Conservation (phyloP, 1,284 basidiomycete genomes). For the Cutaneotrichosporon sp. region DNA sequence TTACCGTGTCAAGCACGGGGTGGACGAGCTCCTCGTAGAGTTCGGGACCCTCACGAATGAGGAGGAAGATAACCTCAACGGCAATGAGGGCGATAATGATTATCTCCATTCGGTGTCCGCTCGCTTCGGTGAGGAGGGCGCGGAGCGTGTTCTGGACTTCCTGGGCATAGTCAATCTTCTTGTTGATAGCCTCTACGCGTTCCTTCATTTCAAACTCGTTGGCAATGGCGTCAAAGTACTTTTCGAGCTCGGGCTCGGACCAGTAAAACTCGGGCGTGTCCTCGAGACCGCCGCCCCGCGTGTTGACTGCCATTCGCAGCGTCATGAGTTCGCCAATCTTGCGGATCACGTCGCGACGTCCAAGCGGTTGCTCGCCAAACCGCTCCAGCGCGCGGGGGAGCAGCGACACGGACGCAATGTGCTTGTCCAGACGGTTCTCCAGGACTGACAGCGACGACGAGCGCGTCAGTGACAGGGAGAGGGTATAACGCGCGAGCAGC, state of each 20-base stretch:
- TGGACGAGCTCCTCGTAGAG: conserved; percentile 17
- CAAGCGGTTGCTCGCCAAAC: conserved; percentile 74
- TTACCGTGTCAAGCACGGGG: conserved; percentile 9
- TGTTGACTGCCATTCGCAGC: conserved; percentile 78
- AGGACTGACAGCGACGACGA: conserved; percentile 77
- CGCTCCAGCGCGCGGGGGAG: conserved; percentile 67
- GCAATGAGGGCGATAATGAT: conserved; percentile 86
- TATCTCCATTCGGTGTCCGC: conserved; percentile 80
- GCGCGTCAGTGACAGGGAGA: conserved; percentile 79
- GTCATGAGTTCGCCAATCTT: conserved; percentile 82
- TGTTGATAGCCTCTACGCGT: conserved; percentile 73
- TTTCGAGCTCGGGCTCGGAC: conserved; percentile 80
- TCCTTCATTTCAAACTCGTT: conserved; percentile 74
- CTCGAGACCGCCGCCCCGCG: conserved; percentile 79
- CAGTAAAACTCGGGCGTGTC: conserved; percentile 82
- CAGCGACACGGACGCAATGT: conserved; percentile 70
- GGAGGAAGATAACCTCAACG: conserved; percentile 72
- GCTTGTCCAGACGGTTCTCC: conserved; percentile 72
- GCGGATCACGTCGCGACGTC: conserved; percentile 70
- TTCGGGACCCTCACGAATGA: conserved; percentile 24
- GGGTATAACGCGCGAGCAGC: conserved; percentile 76
- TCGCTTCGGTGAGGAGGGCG: conserved; percentile 75
- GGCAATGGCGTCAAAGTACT: conserved; percentile 75
- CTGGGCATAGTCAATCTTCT: conserved; percentile 87
- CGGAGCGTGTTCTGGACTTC: conserved; percentile 62